phyloP scores from a whole-genome alignment of 2,329 filamentous ascomycete species.

The Teratosphaeria epicoccoides region DNA sequence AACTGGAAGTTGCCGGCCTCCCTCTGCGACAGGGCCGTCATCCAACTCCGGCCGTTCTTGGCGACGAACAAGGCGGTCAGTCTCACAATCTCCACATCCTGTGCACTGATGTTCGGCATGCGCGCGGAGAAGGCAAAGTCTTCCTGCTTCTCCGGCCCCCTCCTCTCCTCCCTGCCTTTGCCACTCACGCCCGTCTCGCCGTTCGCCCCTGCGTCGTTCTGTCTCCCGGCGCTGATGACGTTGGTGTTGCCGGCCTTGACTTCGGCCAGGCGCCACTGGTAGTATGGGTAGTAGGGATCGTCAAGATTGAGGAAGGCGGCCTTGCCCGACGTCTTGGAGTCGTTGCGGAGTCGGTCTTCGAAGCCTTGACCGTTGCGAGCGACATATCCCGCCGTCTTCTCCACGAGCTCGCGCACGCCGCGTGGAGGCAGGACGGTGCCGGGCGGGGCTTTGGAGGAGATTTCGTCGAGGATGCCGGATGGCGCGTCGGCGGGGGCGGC shows the following conservation, averaged over 20 bases:
- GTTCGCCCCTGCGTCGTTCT: conserved; percentile 48
- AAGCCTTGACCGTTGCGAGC: conserved; percentile 56
- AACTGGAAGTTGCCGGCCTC: conserved; percentile 90
- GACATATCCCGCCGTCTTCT: conserved; percentile 92
- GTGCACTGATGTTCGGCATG: conserved; percentile 94
- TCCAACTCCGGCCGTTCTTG: conserved; percentile 82
- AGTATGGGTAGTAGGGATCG: conserved; percentile 82
- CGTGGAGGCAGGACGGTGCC: conserved; percentile 77
- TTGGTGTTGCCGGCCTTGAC: conserved; percentile 76
- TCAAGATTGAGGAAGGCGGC: conserved; percentile 73
- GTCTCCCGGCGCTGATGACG: conserved; percentile 63
- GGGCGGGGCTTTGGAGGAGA: conserved; percentile 66
- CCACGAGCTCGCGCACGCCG: conserved; percentile 73
- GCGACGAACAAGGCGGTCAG: conserved; percentile 86
- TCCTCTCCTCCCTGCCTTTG: conserved; percentile 50
- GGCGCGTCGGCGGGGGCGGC: conserved; percentile 15
- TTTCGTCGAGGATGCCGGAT: conserved; percentile 28
- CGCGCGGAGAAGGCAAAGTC: conserved; percentile 89
- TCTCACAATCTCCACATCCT: conserved; percentile 65
- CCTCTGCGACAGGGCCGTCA: conserved; percentile 78
- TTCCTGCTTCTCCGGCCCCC: conserved; percentile 68
- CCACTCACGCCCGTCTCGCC: conserved; percentile 25
- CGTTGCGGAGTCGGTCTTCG: conserved; percentile 75
- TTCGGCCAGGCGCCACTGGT: conserved; percentile 81
- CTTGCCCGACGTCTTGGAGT: conserved; percentile 75